phyloP scores from a whole-genome alignment of 1,139 yeast species.

The Saccharomyces hybrid region DNA sequence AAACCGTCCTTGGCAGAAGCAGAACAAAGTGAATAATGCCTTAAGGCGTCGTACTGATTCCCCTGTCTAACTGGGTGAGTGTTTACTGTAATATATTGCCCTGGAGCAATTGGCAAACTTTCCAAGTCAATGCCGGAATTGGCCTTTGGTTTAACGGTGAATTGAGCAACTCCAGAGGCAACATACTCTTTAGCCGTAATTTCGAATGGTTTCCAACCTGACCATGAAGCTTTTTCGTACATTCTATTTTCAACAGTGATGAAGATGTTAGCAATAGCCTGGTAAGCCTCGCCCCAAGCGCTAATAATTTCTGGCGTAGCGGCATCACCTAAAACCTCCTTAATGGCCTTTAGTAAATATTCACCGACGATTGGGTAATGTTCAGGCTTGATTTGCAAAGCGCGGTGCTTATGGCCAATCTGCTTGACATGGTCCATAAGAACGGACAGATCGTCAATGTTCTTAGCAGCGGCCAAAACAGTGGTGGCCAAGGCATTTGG shows the following conservation, averaged over 20 bases:
- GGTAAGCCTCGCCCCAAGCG: conserved; percentile 61
- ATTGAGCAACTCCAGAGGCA: conserved; percentile 40
- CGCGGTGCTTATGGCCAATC: conserved; percentile 60
- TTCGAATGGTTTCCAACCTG: conserved; percentile 45
- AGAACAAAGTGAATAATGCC: conserved; percentile 30
- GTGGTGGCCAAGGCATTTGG: conserved; percentile 57
- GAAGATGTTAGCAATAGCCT: conserved; percentile 54
- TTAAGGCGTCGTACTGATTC: conserved; percentile 28
- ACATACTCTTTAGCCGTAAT: conserved; percentile 42
- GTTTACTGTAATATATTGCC: conserved; percentile 57
- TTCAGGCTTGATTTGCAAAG: conserved; percentile 52
- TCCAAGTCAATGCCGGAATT: conserved; percentile 29
- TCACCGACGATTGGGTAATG: conserved; percentile 62
- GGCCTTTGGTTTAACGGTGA: conserved; percentile 45
- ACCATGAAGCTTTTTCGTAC: conserved; percentile 47
- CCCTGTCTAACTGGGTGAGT: conserved; percentile 32
- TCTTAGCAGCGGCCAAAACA: conserved; percentile 53
- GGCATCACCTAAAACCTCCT: conserved; percentile 46
- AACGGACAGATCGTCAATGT: conserved; percentile 53
- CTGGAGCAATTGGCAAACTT: conserved; percentile 37
- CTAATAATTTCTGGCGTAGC: conserved; percentile 48
- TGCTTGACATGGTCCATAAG: conserved; percentile 51
- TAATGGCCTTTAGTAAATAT: conserved; percentile 47
- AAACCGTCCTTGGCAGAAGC: conserved; percentile 19
- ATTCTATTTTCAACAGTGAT: conserved; percentile 47